Evolutionary conservation across 768 basidiomycete species (phyloP), one percentile per base, ranked within the genome.

Genomic region (Rhodotorula babjevae): DNA sequence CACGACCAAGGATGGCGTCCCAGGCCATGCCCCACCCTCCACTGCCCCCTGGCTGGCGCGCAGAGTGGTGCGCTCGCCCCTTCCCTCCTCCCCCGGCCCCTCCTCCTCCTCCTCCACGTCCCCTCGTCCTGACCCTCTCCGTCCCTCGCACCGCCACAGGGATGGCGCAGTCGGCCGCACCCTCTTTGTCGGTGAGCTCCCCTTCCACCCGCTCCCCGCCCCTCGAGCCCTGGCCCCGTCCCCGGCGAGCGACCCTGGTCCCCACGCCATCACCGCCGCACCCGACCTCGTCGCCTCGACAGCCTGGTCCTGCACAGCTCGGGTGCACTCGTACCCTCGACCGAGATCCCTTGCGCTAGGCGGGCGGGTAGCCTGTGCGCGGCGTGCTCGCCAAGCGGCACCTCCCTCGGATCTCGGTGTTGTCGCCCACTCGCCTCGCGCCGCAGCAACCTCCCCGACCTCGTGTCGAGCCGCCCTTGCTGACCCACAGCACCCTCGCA

Each of bases 31-130:
- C 77, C 7, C 77, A 91, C 81, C 75, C 73, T 6, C 74, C 73
- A 29, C 82, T 96, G 50, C 94, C 94, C 71, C 89, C 89, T 74
- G 94, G 93, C 55, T 96, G 94, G 94, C 84, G 86, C 74, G 90
- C 92, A 80, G 89, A 94, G 85, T 96, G 94, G 94, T 92, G 80
- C 76, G 84, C 81, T 63, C 27, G 31, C 2, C 40, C 21, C 15
- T 36, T 15, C 14, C 44, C 8, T 46, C 44, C 12, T 12, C 27
- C 27, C 25, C 10, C 33, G 57, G n/a, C 2, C 8, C 44, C 60
- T 47, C 12, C 36, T 60, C 50, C 31, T 31, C 60, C 58, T 64
- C 25, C 44, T 46, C 44, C 44, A 46, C 44, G 44, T 46, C 44
- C 27, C 64, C 67, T 9, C 23, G 14, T 61, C 66, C 61, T 50